Evolutionary conservation across 73 alveolate species (phyloP), one percentile per base, ranked within the genome.

Genomic region (Paramecium octaurelia): DNA sequence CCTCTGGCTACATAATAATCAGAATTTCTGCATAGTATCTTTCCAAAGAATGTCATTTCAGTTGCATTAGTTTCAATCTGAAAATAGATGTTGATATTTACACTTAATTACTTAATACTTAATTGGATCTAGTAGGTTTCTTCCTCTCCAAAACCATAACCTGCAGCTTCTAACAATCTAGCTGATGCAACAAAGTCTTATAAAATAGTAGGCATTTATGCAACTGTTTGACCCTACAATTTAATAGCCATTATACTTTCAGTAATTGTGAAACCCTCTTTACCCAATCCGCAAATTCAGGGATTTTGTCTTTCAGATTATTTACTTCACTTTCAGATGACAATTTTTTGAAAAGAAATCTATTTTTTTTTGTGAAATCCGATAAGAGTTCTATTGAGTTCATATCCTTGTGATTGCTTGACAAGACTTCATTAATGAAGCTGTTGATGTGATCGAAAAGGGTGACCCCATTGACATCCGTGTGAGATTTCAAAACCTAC

Each of bases 1-100:
- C 99, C 99, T 92, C 97, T 98, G 11, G 96, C 98, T 1, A 98
- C 97, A 91, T 95, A 97, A 92, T 97, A 98, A 71, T 98, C 99
- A 73, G 94, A 94, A 92, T 96, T 96, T 50, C 98, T 89, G 34
- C 99, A 98, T 70, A 71, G 94, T 27, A 97, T 70, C 93, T 98
- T 98, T 5, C 99, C 99, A 98, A 98, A 98, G 93, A 98, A 98
- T 57, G 98, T 89, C 86, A 98, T 71, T 48, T 86, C 89, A 54
- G 69, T 38, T 16, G 98, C 99, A 11, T 95, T 94, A 10, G 96
- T 58, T 50, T 44, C 75, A 77, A 36, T 75, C 95, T 48, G 92
- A 29, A 43, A 43, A 18, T 54, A 36, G 58, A 50, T 84, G 76
- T 95, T 77, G 44, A 73, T 40, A 35, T 18, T 64, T 75, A 80